These are phyloP conservation scores for Dendrobium nobile DNA, from an alignment of 106 monocot genomes.

Conservation along the genomic window DNA sequence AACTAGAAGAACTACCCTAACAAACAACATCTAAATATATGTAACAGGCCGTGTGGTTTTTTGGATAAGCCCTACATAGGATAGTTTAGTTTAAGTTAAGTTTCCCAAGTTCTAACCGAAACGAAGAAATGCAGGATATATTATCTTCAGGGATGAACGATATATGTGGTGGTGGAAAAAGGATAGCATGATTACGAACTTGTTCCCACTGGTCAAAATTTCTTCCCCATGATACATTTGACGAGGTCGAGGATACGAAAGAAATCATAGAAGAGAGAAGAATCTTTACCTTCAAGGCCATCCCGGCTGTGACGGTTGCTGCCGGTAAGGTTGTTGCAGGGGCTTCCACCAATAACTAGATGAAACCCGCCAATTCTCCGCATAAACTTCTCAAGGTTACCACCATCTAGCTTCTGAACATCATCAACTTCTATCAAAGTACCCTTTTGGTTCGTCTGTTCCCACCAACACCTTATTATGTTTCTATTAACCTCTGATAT, in stretches of 20 bases:
- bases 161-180: too few relatives aligned
- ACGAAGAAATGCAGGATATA: too few relatives aligned
- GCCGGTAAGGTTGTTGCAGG: conserved; percentile 55
- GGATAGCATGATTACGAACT: too few relatives aligned
- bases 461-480: conserved; percentile 66
- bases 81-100: too few relatives aligned
- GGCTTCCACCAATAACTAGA: conserved; percentile 61
- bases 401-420: conserved; percentile 17
- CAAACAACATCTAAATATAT: too few relatives aligned
- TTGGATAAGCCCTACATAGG: too few relatives aligned
- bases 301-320: conserved; percentile 44
- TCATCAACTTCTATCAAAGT: conserved; percentile 41
- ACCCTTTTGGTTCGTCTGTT: conserved; percentile 53
- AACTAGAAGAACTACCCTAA: too few relatives aligned
- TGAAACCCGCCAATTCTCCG: conserved; percentile 36
- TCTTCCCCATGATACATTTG: conserved; percentile 1
- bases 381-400: conserved; percentile 6
- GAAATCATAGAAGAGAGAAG: conserved; percentile 50
- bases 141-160: too few relatives aligned
- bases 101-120: too few relatives aligned
- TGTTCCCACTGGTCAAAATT: too few relatives aligned
- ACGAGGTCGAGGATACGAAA: conserved; percentile 47
- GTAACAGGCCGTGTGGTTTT: too few relatives aligned
- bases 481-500: conserved; percentile 46
- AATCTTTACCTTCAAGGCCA: conserved; percentile 47